phyloP scores from a whole-genome alignment of 225 moss, liverwort and hornwort species.

The Polytrichum commune region DNA sequence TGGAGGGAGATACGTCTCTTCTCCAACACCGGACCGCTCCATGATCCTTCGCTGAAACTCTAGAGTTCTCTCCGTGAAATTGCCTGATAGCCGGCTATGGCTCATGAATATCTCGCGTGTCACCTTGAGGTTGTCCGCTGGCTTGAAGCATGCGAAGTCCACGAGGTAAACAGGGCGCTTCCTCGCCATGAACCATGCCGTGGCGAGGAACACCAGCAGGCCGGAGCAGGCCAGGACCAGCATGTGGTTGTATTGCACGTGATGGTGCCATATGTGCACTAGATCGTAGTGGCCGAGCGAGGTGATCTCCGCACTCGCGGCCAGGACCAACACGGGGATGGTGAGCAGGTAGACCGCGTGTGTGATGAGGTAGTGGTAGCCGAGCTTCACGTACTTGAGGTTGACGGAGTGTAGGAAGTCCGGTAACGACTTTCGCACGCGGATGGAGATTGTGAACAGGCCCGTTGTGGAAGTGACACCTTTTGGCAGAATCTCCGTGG shows the following conservation, averaged over 20 bases:
- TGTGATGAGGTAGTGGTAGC: conserved; percentile 54
- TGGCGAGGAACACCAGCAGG: not conserved
- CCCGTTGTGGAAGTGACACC: not conserved
- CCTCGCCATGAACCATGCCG: not conserved
- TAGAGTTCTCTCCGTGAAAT: conserved; percentile 1
- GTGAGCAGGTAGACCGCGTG: conserved; percentile 40
- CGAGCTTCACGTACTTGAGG: conserved; percentile 55
- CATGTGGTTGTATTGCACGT: not conserved
- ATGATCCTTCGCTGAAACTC: conserved; percentile 5
- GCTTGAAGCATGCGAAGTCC: conserved; percentile 5
- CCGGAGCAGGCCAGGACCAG: not conserved
- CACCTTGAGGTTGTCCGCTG: conserved; percentile 1
- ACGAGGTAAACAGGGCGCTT: not conserved
- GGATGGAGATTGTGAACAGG: conserved; percentile 5
- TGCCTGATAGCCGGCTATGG: not conserved
- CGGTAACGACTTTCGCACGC: conserved; percentile 20
- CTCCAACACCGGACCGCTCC: conserved; percentile 1
- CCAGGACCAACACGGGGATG: conserved; percentile 31
- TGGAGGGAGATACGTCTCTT: conserved; percentile 2
- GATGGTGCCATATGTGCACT: not conserved
- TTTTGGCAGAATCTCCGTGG: not conserved
- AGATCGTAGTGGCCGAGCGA: not conserved
- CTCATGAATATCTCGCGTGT: conserved; percentile 6
- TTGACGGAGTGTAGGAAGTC: conserved; percentile 47
- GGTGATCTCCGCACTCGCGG: conserved; percentile 23